Evolutionary conservation across 1,284 basidiomycete species (phyloP), one percentile per base, ranked within the genome.

Genomic region (Fistulina hepatica): DNA sequence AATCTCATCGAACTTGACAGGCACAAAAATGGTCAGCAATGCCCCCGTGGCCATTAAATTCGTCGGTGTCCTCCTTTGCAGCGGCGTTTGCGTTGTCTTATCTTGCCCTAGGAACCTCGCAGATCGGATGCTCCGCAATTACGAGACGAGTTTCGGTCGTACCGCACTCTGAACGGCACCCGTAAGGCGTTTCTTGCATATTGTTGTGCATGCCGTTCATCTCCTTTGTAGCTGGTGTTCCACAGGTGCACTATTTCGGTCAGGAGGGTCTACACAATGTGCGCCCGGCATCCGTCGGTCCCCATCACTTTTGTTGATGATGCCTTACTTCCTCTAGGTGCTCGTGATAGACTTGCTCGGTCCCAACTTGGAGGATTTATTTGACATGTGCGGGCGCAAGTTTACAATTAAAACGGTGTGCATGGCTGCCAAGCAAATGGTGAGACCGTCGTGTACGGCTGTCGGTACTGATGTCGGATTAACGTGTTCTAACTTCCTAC

Each of bases 391-490:
- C 57, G 80, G 82, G n/a, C 80, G 94, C 49, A 97, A 95, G 61
- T 97, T 97, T 62, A 78, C 76, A 43, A 81, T 94, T 61, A 97
- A 97, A 73, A 97, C 93, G 0, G 95, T 97, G 23, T 94, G 92
- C 60, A 93, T 98, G 93, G 85, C 89, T 40, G 94, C 94, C 21
- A 94, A 88, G 60, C 94, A 98, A 62, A 97, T 98, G 94, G 92
- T 94, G 47, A 52, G 76, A 61, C 6, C 31, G 35, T 23, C 22
- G n/a, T 39, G 10, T 33, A 27, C 31, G 24, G 24, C 12, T 35
- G 35, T 39, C 39, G 35, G 7, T 39, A 37, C 36, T 30, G 27
- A 44, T 46, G 36, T 48, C 44, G 33, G 44, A 36, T 8, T 34
- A 19, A 38, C 41, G 20, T 32, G 40, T 36, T 31, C n/a, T n/a